Conservation (phyloP, 2,329 filamentous ascomycete genomes). For the Hansfordia pulvinata region DNA sequence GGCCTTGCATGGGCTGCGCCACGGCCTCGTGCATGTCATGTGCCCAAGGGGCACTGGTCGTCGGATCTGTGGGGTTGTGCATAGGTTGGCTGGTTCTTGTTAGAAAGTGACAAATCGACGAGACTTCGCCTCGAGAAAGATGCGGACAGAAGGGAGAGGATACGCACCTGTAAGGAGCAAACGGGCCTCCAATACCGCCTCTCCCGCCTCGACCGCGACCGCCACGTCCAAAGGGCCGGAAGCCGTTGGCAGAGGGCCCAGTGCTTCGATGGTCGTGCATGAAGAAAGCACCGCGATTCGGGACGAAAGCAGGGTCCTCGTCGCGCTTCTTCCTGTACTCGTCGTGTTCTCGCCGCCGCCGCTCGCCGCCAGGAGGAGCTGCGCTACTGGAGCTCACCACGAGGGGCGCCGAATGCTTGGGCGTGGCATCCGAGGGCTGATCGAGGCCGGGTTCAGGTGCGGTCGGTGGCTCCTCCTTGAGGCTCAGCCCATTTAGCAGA, state of each 20-base stretch:
- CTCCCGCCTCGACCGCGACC: constrained; percentile 48
- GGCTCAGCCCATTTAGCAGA: constrained; percentile 41
- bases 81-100: constrained; percentile 22
- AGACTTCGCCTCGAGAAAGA: too few relatives aligned
- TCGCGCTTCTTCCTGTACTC: constrained; percentile 82
- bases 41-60: constrained; percentile 67
- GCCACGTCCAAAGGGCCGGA: constrained; percentile 57
- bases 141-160: too few relatives aligned
- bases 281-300: constrained; percentile 89
- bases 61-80: constrained; percentile 40
- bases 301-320: constrained; percentile 84
- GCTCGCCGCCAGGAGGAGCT: constrained; percentile 39
- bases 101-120: too few relatives aligned
- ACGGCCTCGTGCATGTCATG: constrained; percentile 84
- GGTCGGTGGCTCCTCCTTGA: constrained; percentile 22
- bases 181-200: constrained; percentile 43
- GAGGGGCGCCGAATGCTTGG: constrained; percentile 29
- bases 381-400: constrained; percentile 41
- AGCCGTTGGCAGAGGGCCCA: constrained; percentile 64
- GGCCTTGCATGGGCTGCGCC: constrained; percentile 26
- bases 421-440: constrained; percentile 22
- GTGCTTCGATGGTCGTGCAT: constrained; percentile 86
- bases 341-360: constrained; percentile 73
- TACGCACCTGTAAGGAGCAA: constrained; percentile 51
- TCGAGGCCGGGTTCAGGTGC: constrained; percentile 33